Percentiles rank a stretch among this genome's conserved stretches.
Conservation (phyloP, 2,329 filamentous ascomycete species). For the Pseudogymnoascus sp. region DNA sequence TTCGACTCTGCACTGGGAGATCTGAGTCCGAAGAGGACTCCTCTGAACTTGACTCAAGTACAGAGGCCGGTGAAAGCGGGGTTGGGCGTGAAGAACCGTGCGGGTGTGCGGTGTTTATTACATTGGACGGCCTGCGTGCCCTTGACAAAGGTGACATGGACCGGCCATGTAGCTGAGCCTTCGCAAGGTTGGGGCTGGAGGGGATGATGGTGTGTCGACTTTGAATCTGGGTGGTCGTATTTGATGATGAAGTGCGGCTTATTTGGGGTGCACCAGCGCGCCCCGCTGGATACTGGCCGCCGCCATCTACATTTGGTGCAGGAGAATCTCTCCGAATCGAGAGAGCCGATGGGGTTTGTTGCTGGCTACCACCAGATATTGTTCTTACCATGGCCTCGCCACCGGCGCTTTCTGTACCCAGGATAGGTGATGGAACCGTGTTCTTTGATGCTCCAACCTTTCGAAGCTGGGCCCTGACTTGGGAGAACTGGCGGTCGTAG, state of each 20-base stretch:
- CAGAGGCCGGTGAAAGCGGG: conserved; percentile 17
- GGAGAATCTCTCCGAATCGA: conserved; percentile 25
- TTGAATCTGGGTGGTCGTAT: conserved; percentile 21
- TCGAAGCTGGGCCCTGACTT: conserved; percentile 83
- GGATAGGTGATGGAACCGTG: conserved; percentile 48
- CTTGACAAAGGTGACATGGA: conserved; percentile 22
- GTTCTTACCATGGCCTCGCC: conserved; percentile 44
- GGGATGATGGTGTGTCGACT: conserved; percentile 21
- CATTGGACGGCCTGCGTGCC: conserved; percentile 14
- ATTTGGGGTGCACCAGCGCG: conserved; percentile 22
- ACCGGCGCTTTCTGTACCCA: conserved; percentile 33
- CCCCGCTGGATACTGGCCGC: conserved; percentile 12
- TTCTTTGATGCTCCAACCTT: conserved; percentile 55
- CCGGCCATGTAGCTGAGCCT: conserved; percentile 20
- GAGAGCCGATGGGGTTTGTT: conserved; percentile 23
- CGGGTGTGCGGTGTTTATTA: conserved; percentile 13
- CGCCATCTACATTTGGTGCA: conserved; percentile 19
- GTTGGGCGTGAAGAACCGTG: conserved; percentile 12
- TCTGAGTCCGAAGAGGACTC: conserved; percentile 23
- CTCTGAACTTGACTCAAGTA: conserved; percentile 16
- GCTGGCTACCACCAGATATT: conserved; percentile 36
- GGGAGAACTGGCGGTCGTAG: conserved; percentile 81
- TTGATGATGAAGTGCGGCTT: conserved; percentile 26
- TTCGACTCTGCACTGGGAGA: conserved; percentile 22
- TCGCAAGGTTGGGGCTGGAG: conserved; percentile 22